Percentiles rank a stretch among this genome's conserved stretches.
Conservation (phyloP, 1,284 basidiomycete genomes). For the Chalciporus sp. region DNA sequence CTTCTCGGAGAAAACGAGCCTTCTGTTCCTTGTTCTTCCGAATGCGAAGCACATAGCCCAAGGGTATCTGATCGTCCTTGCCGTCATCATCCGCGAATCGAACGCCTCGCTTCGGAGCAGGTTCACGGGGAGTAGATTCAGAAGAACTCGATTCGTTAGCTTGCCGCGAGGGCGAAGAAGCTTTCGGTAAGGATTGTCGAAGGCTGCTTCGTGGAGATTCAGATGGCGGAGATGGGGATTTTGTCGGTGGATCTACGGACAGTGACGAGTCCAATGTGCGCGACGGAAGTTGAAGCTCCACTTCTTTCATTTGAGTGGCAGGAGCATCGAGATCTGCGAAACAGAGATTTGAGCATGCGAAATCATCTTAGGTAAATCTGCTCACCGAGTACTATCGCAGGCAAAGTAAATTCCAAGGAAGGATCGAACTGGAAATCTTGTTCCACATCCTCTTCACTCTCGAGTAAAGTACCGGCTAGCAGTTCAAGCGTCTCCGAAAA, state of each 20-base stretch:
- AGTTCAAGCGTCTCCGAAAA: conserved; percentile 66
- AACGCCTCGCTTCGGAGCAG: conserved; percentile 57
- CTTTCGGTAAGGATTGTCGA: neutral
- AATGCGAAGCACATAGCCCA: conserved; percentile 66
- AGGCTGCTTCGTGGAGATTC: neutral
- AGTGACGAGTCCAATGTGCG: conserved; percentile 2
- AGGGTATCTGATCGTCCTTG: conserved; percentile 67
- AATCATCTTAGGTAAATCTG: neutral
- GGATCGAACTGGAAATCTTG: conserved; percentile 16
- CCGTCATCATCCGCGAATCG: conserved; percentile 65
- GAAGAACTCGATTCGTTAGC: conserved; percentile 5
- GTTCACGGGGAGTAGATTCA: conserved; percentile 16
- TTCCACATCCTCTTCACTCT: conserved; percentile 15
- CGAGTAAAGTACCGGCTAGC: conserved; percentile 46
- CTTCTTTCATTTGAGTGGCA: conserved; percentile 10
- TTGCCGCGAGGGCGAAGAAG: conserved; percentile 5
- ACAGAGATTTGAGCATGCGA: conserved; percentile 14
- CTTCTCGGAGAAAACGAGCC: conserved; percentile 62
- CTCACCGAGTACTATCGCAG: conserved; percentile 21
- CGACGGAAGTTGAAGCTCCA: conserved; percentile 2
- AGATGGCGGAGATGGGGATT: neutral
- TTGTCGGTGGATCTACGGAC: neutral
- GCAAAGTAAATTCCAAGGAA: conserved; percentile 18
- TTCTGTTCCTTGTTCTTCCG: conserved; percentile 74
- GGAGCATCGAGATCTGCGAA: conserved; percentile 26